Percentiles rank a stretch among this genome's conserved stretches.
These are phyloP conservation scores for Adansonia grandidieri DNA, from an alignment of 441 rosid species.

Conservation along the genomic window DNA sequence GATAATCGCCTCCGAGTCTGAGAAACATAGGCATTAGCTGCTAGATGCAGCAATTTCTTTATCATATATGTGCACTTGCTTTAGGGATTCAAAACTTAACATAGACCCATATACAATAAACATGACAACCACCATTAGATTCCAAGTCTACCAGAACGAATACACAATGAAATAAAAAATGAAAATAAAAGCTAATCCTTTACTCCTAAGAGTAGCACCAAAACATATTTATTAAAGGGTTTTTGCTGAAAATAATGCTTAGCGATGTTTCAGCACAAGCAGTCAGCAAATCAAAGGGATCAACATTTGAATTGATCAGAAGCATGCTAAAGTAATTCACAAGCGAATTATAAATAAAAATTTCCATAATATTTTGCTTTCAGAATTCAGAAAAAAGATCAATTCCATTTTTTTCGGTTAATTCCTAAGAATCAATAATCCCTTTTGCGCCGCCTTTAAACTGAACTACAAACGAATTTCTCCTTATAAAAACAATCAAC, in stretches of 20 bases:
- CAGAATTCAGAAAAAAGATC: not conserved
- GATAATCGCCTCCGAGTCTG: no score
- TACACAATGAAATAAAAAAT: not conserved
- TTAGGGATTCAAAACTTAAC: constrained; percentile 1
- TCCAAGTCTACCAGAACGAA: not conserved
- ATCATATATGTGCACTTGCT: not conserved
- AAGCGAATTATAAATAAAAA: not conserved
- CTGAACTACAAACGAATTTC: not conserved
- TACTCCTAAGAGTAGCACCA: not conserved
- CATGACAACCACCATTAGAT: constrained; percentile 3
- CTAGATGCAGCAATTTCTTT: not conserved
- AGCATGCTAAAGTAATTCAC: not conserved
- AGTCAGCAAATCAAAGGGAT: not conserved
- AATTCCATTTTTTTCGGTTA: not conserved
- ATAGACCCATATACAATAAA: not conserved
- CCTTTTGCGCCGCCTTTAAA: not conserved
- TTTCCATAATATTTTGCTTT: not conserved
- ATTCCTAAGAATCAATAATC: not conserved
- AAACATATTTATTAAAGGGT: not conserved
- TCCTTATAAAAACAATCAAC: not conserved
- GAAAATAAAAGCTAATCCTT: not conserved
- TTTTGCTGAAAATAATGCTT: not conserved
- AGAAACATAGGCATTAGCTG: not conserved
- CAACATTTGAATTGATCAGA: not conserved
- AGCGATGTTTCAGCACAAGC: not conserved